Base-by-base conservation (phyloP, 257 asterid species). In the Asclepias syriaca region DNA sequence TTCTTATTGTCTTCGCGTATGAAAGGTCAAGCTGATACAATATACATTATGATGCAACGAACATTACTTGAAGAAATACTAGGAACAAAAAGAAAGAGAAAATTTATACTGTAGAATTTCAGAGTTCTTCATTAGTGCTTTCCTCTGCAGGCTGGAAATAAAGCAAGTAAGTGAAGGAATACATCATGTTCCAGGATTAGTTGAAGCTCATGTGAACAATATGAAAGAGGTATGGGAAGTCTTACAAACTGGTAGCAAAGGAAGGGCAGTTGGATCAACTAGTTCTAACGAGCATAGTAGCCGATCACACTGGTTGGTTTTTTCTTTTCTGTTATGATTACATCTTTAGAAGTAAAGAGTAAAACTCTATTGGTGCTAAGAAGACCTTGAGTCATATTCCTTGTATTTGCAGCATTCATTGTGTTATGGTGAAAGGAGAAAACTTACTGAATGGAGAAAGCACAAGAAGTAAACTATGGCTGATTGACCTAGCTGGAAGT, bases 391-490 rank as follows among this genome's bases (percentile, higher is more conserved):
- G 8, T 24, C 45, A 59, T 69, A 45, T 54, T 71, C 15, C 32
- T 63, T 46, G 21, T 40, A 19, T 61, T 50, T 78, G 78, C 85
- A 93, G 99, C 87, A 88, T 95, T 86, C 97, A 92, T 71, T 90
- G 97, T 78, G 98, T 95, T 46, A 90, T 92, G 96, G 95, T 95
- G 77, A 95, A 90, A 82, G 99, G 97, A 73, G 93, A 92, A 73
- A 95, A 92, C 70, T 46, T 89, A 64, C 77, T 90, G 43, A 92
- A 77, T 24, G 98, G 98, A 76, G 99, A 95, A 76, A 80, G 91
- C 84, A 92, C 96, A 7, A 92, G 77, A 80, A 95, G 99, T 89
- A 95, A 92, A 85, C 83, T 95, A 21, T 92, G 99, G 99, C 79
- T 95, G 65, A 89, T 95, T 59, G 99, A 95, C 77, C 74, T 95